Evolutionary conservation across 1,284 basidiomycete species (phyloP).

Genomic region (Trametes pubescens): DNA sequence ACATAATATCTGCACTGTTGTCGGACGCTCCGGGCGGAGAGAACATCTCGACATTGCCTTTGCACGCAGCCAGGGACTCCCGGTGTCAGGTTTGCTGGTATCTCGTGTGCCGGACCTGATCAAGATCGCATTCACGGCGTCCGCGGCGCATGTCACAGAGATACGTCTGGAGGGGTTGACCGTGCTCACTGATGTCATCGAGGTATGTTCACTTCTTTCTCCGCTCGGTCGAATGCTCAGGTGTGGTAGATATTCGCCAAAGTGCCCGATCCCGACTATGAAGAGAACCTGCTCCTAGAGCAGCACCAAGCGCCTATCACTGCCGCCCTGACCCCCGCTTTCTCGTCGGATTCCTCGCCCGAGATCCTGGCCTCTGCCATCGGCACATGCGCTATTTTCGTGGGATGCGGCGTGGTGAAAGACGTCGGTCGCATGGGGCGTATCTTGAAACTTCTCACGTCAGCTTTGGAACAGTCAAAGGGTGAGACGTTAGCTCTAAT

Average conservation of each 20-base stretch:
- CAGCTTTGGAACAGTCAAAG: slow-evolving; percentile 90
- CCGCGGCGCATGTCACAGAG: slow-evolving; percentile 94
- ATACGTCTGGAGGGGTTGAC: slow-evolving; percentile 94
- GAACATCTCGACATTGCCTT: slow-evolving; percentile 85
- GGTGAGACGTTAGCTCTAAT: slow-evolving; percentile 49
- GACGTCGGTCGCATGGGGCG: slow-evolving; percentile 93
- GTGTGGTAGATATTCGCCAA: slow-evolving; percentile 77
- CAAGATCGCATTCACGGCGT: slow-evolving; percentile 97
- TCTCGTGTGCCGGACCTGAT: slow-evolving; percentile 93
- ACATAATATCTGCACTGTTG: slow-evolving; percentile 87
- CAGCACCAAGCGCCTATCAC: slow-evolving; percentile 99
- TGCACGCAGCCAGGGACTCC: slow-evolving; percentile 50
- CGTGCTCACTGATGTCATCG: slow-evolving; percentile 92
- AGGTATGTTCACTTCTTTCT: slow-evolving; percentile 56
- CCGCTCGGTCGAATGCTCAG: background rate
- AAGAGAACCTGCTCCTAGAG: slow-evolving; percentile 91
- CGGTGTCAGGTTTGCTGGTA: slow-evolving; percentile 65
- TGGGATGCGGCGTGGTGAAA: slow-evolving; percentile 95
- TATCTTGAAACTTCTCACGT: slow-evolving; percentile 89
- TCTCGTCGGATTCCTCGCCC: slow-evolving; percentile 93
- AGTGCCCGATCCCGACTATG: slow-evolving; percentile 93
- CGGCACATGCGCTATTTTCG: slow-evolving; percentile 94
- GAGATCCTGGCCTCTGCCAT: slow-evolving; percentile 95
- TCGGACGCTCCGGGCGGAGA: slow-evolving; percentile 73
- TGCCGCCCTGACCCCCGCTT: slow-evolving; percentile 97